These are phyloP conservation scores for Incumbomyces lentus DNA, from an alignment of 2,329 filamentous ascomycete genomes.

Conservation along the genomic window DNA sequence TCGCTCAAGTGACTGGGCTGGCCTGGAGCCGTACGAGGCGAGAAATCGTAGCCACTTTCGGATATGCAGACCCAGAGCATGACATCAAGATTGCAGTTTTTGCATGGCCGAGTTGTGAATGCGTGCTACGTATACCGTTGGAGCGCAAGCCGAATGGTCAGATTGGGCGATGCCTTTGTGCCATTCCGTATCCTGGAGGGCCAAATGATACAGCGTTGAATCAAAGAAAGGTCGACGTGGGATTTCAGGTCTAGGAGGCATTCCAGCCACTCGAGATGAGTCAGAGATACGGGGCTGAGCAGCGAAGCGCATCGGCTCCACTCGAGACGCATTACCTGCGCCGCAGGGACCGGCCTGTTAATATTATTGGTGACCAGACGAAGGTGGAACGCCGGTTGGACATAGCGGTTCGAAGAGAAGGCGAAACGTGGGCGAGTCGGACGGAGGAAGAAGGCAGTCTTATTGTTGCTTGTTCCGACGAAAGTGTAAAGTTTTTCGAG, in stretches of 20 bases:
- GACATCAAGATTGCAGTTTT: slow-evolving; percentile 84
- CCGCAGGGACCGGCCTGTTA: background rate
- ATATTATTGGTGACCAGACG: no score
- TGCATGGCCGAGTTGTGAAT: slow-evolving; percentile 82
- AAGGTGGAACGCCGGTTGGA: no score
- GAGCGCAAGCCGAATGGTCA: slow-evolving; percentile 28
- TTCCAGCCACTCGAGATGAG: background rate
- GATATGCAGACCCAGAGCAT: slow-evolving; percentile 84
- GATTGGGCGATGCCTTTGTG: slow-evolving; percentile 58
- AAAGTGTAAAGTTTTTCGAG: slow-evolving; percentile 90
- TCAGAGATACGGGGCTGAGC: background rate
- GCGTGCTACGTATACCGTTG: slow-evolving; percentile 79
- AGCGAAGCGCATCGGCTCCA: background rate
- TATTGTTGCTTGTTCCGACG: slow-evolving; percentile 83
- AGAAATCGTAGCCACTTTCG: slow-evolving; percentile 89
- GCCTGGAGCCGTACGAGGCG: slow-evolving; percentile 78
- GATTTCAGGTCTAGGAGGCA: slow-evolving; percentile 5
- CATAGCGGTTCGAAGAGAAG: slow-evolving; percentile 31
- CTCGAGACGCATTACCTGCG: background rate
- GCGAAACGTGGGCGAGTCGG: slow-evolving; percentile 45
- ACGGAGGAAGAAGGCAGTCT: slow-evolving; percentile 68
- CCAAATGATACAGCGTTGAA: slow-evolving; percentile 30
- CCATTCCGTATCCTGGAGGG: slow-evolving; percentile 70
- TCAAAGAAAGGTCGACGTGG: slow-evolving; percentile 1
- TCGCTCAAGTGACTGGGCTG: slow-evolving; percentile 84